Evolutionary conservation across 805 yeast genomes (phyloP), one percentile per base, ranked within the genome.

Genomic region (Soucietia sequanensis): DNA sequence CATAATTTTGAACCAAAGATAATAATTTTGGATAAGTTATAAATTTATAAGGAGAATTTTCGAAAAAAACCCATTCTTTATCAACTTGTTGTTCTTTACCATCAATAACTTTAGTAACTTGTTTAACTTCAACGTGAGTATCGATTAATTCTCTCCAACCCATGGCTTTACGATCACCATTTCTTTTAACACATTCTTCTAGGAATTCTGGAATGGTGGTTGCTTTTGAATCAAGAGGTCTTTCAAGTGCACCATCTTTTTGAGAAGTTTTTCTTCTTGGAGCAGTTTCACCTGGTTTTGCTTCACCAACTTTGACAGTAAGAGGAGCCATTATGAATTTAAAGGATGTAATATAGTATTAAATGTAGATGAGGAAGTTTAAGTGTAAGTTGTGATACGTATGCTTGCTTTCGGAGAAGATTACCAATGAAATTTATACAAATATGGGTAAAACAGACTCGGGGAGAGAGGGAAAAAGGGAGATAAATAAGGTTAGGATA

Each of bases 31-130:
- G 65, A 58, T 69, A 89, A 5, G 82, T 72, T 35, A 80, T 71
- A 60, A 72, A 83, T 39, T 78, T 63, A 67, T 89, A 93, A 29
- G 77, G 76, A 6, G 87, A 73, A 53, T 83, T 66, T 64, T 93
- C 96, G 58, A 76, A 93, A 62, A 69, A 91, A 35, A 73, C 64
- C 99, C 99, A 93, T 35, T 81, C 81, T 67, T 93, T 93, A 53
- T 84, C 88, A 32, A 83, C 82, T 46, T 77, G 69, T 19, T 62
- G 66, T 37, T 77, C 77, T 56, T 83, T 74, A 39, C 97, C 98
- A 48, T 90, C 84, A 31, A 93, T 67, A 33, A 76, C 55, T 68
- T 88, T 90, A 42, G 77, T 79, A 39, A 93, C 75, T 52, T 68
- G 71, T 63, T 86, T 89, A 33, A 68, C 73, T 58, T 93, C 97